Percentiles rank a stretch among this genome's conserved stretches.
phyloP scores from a whole-genome alignment of 2,329 filamentous ascomycete species.

The Fusarium redolens region DNA sequence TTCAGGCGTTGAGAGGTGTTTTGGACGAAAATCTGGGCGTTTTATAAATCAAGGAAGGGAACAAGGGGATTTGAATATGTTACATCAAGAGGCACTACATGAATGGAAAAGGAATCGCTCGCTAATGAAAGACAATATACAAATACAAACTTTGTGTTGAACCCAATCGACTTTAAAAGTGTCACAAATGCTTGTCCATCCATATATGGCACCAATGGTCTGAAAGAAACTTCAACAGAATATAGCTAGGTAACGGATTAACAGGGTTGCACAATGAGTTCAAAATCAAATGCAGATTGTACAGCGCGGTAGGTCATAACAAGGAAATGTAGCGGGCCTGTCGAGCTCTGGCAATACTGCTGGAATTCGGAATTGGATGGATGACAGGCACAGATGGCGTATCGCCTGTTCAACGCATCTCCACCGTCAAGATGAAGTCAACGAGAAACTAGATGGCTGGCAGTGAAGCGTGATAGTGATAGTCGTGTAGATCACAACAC shows the following conservation, averaged over 20 bases:
- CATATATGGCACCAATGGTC: background rate
- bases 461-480: constrained; percentile 11
- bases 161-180: background rate
- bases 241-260: background rate
- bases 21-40: constrained; percentile 19
- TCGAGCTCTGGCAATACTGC: background rate
- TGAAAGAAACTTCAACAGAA: background rate
- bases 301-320: background rate
- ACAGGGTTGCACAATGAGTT: background rate
- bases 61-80: constrained; percentile 10
- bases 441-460: background rate
- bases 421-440: background rate
- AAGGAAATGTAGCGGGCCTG: background rate
- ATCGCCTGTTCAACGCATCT: background rate
- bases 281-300: background rate
- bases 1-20: constrained; percentile 25
- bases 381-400: background rate
- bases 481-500: background rate
- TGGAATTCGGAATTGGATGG: background rate
- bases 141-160: background rate
- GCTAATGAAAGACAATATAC: background rate
- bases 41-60: constrained; percentile 12
- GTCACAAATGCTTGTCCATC: background rate
- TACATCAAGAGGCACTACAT: background rate
- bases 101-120: background rate